Base-by-base conservation (phyloP, 345 rosid genomes). In the Mangifera indica region DNA sequence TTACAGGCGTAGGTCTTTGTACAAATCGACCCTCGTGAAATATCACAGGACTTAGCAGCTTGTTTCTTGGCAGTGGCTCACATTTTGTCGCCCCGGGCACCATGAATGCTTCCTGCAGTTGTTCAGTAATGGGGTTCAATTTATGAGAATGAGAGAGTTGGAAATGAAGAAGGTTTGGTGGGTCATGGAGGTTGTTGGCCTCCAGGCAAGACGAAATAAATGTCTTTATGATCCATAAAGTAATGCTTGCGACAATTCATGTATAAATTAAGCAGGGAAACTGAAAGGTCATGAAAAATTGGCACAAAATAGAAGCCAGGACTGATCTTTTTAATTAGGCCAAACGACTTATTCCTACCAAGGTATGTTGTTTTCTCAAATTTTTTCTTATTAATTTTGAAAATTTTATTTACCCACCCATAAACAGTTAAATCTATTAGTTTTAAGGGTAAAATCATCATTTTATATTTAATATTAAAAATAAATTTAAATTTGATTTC, bases 21-120 rank as follows among this genome's bases (percentile, higher is more conserved):
- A 85, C 90, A 0, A 90, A 62, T 9, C 96, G 82, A 60, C 96
- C 96, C 10, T 90, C 96, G 14, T 90, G 96, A 72, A 90, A 87
- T 63, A 90, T 88, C 18, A 90, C 77, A 2, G 93, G 89, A 66
- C 90, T 85, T 52, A 84, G 73, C 52, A 90, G 91, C 81, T 89
- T 89, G 86, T 84, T 87, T 77, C 92, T 82, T 55, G 90, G 83
- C 34, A 92, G 77, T 17, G 97, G 84, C 55, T 88, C 90, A 69
- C 90, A 81, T 77, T 86, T 89, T 21, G 75, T 77, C 72, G 76
- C 76, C 72, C 86, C 59, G 69, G 87, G 93, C 59, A 88, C 92
- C 87, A 84, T 74, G 72, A 85, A 87, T 20, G 82, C 91, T 79
- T 90, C 96, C 96, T 90, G 87, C 77, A 72, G 52, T 54, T 18